Conservation (phyloP, 208 protist genomes). For the Leishmania lainsoni region DNA sequence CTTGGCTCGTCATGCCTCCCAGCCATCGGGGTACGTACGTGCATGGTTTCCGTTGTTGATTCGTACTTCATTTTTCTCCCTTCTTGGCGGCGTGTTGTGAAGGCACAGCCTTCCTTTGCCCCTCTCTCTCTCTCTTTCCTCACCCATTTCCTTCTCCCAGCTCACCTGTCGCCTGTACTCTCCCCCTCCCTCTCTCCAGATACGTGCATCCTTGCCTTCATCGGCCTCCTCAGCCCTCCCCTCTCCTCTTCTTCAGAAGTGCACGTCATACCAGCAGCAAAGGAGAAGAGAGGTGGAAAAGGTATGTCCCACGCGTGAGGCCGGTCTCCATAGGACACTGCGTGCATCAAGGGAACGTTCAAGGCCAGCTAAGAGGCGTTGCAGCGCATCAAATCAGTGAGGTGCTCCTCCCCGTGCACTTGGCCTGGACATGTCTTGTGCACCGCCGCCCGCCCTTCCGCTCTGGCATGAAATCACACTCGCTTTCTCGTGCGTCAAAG, state of each 20-base stretch:
- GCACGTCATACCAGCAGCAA: not conserved
- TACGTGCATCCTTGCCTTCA: not conserved
- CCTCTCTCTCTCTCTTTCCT: not conserved
- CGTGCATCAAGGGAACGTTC: not conserved
- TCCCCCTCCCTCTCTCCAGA: not conserved
- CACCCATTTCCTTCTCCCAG: not conserved
- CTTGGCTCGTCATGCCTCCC: not conserved
- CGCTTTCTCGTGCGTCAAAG: not conserved
- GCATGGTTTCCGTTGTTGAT: not conserved
- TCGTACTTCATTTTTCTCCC: not conserved
- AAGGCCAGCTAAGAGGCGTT: not conserved
- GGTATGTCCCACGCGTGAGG: not conserved
- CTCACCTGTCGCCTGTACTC: not conserved
- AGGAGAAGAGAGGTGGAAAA: not conserved
- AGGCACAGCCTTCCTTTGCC: not conserved
- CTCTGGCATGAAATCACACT: not conserved
- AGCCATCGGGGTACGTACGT: not conserved
- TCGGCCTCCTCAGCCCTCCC: not conserved
- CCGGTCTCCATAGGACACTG: not conserved
- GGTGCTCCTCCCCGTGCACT: not conserved
- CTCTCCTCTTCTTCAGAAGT: not conserved
- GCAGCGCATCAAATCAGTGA: not conserved
- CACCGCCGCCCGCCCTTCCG: not conserved
- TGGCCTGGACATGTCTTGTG: not conserved
- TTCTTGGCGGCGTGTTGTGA: not conserved